Evolutionary conservation across 2,329 filamentous ascomycete genomes (phyloP).

Genomic region (Aspergillus brasiliensis): DNA sequence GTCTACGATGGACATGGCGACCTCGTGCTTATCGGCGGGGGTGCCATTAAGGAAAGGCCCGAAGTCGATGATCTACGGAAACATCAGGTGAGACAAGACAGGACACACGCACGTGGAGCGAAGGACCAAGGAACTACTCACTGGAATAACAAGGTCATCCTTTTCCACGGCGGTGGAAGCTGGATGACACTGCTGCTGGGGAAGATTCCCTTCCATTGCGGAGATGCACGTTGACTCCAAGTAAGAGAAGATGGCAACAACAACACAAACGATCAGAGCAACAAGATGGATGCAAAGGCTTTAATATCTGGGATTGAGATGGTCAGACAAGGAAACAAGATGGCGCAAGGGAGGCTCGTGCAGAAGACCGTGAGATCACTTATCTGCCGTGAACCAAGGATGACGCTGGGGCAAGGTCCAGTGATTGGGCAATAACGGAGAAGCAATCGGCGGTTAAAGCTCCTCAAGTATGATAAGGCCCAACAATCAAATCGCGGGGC

Average conservation of each 20-base stretch:
- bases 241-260: not conserved
- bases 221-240: not conserved
- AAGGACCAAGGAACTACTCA: conserved; percentile 20
- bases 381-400: conserved; percentile 4
- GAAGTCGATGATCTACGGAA: conserved; percentile 73
- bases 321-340: not conserved
- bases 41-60: conserved; percentile 68
- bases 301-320: not conserved
- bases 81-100: not conserved
- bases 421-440: not conserved
- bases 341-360: not conserved
- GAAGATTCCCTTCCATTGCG: conserved; percentile 21
- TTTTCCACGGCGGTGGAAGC: conserved; percentile 42
- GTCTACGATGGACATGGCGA: conserved; percentile 71
- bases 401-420: not conserved
- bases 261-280: not conserved
- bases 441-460: not conserved
- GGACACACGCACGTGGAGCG: not conserved
- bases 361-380: conserved; percentile 2
- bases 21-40: conserved; percentile 60
- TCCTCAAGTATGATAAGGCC: not conserved
- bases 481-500: not conserved
- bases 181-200: conserved; percentile 24
- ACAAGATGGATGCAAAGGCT: not conserved
- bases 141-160: conserved; percentile 48